Evolutionary conservation across 495 filamentous ascomycete species (phyloP), one percentile per base, ranked within the genome.

Genomic region (Trichoderma virens): DNA sequence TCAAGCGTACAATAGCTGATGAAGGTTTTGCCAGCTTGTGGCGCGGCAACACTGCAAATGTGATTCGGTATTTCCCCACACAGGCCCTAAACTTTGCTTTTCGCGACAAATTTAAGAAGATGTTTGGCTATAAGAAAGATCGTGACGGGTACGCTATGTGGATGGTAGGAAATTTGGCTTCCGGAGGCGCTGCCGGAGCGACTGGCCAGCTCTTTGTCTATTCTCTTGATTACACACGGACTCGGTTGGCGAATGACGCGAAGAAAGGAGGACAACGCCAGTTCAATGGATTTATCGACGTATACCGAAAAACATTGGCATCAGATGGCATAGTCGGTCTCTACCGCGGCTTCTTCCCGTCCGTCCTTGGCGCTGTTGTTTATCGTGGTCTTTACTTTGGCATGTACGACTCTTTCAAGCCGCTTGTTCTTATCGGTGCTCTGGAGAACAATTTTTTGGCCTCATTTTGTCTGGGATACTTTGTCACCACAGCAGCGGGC

Each of bases 301-400:
- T 98, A 79, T 98, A 98, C 91, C 92, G 91, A 87, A 98, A 98
- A 93, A 98, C 94, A 75, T 85, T 98, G 69, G 94, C 95, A 67
- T 88, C 90, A 73, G 94, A 98, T 78, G 94, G 94, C 93, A 85
- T 98, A 79, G 87, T 87, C 74, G 94, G 95, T 92, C 91, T 98
- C 75, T 98, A 98, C 89, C 94, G 94, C 91, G 94, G 94, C 85
- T 98, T 98, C 90, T 90, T 91, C 83, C 95, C 95, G 76, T 98
- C 95, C 71, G 94, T 98, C 74, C 83, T 87, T 79, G 94, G 94
- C 85, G 98, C 98, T 78, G 80, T 98, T 76, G 95, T 98, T 80
- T 98, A 98, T 89, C 95, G 94, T 90, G 94, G 94, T 96, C 91
- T 98, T 70, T 98, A 98, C 91, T 98, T 98, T 88, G 94, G 94